Evolutionary conservation across 2,329 filamentous ascomycete species (phyloP).

Genomic region (Chaetomium sp.): DNA sequence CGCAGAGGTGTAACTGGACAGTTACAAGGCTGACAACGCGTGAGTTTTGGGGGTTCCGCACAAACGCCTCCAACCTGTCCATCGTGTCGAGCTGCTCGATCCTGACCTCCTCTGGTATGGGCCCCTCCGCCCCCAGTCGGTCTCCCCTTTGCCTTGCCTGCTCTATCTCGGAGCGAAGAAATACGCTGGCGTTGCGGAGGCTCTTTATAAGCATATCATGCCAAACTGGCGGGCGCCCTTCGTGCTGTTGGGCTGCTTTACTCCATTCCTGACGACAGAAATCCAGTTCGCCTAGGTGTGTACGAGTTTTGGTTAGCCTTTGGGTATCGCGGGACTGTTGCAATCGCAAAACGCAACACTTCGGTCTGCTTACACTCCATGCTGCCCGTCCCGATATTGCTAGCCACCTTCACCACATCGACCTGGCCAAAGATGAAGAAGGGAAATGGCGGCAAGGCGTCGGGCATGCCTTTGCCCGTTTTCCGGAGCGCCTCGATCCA

Average conservation of each 20-base stretch:
- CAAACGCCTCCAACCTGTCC: constrained; percentile 5
- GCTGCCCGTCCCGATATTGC: constrained; percentile 4
- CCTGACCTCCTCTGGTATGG: not conserved
- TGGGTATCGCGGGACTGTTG: too few relatives aligned
- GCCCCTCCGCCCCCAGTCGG: not conserved
- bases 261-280: not conserved
- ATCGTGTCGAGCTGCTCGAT: not conserved
- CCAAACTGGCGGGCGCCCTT: too few relatives aligned
- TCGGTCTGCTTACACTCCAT: not conserved
- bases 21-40: constrained; percentile 7
- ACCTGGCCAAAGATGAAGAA: constrained; percentile 19
- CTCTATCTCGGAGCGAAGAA: too few relatives aligned
- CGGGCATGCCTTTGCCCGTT: not conserved
- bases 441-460: constrained; percentile 11
- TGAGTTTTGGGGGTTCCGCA: not conserved
- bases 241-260: not conserved
- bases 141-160: not conserved
- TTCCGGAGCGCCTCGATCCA: not conserved
- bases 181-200: not conserved
- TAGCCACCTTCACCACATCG: not conserved
- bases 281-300: not conserved
- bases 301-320: not conserved
- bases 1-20: constrained; percentile 1
- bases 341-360: not conserved
- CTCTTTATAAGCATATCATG: not conserved